Conservation (phyloP, 2,329 filamentous ascomycete species). For the Diaporthe batatas region DNA sequence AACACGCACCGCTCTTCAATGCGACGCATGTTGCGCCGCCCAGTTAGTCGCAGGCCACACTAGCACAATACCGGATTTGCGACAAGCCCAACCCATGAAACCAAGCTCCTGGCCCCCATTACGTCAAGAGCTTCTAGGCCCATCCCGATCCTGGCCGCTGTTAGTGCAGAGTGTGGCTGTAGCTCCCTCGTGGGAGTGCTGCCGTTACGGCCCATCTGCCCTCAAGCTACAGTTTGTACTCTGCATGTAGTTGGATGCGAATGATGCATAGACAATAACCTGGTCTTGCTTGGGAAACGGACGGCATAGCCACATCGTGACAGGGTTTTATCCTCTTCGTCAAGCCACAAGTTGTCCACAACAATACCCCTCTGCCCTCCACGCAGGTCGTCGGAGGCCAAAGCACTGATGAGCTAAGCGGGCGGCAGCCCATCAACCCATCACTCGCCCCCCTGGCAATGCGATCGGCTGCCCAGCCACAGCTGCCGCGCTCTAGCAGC, state of each 20-base stretch:
- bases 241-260: neutral
- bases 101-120: conserved; percentile 28
- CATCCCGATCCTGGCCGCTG: neutral
- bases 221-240: neutral
- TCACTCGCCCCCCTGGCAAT: neutral
- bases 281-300: neutral
- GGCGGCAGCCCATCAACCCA: conserved; percentile 13
- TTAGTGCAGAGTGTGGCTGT: conserved; percentile 23
- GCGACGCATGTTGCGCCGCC: conserved; percentile 13
- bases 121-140: conserved; percentile 33
- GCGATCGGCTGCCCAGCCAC: conserved; percentile 10
- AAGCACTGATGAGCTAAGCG: neutral
- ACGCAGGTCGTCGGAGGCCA: neutral
- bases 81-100: conserved; percentile 34
- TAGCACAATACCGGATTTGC: conserved; percentile 38
- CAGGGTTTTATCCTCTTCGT: neutral
- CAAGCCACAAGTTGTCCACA: neutral
- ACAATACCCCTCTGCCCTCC: neutral
- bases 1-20: conserved; percentile 3
- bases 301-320: conserved; percentile 16
- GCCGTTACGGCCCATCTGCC: neutral
- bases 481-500: neutral
- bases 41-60: conserved; percentile 3
- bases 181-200: neutral
- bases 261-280: too few species aligned